These are phyloP conservation scores for Boeremia exigua DNA, from an alignment of 2,329 filamentous ascomycete species.

Conservation along the genomic window DNA sequence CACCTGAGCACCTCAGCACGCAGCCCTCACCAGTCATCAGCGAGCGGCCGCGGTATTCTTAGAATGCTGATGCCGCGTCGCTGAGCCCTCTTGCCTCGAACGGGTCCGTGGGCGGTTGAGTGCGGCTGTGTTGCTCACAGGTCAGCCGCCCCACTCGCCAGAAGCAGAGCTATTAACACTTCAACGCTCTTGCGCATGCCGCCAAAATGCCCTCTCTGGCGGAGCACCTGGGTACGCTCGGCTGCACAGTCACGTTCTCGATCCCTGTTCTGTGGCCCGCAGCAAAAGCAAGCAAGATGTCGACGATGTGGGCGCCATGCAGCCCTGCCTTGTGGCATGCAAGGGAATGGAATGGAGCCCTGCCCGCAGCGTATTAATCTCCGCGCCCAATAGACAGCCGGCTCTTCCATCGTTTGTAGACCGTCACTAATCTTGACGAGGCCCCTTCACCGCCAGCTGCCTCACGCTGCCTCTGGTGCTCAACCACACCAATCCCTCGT, in stretches of 20 bases:
- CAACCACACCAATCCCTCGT: conserved; percentile 1
- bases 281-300: conserved; percentile 4
- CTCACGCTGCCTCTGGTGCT: not conserved
- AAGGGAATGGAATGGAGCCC: not conserved
- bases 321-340: conserved; percentile 16
- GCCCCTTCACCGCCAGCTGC: not conserved
- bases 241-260: conserved; percentile 3
- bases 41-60: conserved; percentile 35
- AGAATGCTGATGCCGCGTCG: conserved; percentile 45
- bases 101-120: conserved; percentile 26
- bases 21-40: conserved; percentile 12
- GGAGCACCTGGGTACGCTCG: not conserved
- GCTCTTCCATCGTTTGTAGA: conserved; percentile 19
- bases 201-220: conserved; percentile 22
- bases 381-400: conserved; percentile 20
- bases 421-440: conserved; percentile 16
- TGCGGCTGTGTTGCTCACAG: conserved; percentile 42
- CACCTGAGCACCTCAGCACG: too few relatives aligned
- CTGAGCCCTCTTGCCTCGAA: conserved; percentile 31
- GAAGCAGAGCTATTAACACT: conserved; percentile 29
- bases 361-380: conserved; percentile 19
- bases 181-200: conserved; percentile 17
- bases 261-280: conserved; percentile 10
- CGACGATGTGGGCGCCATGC: conserved; percentile 18
- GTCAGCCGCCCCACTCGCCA: conserved; percentile 35